Evolutionary conservation across 108 stramenopile species (phyloP), one percentile per base, ranked within the genome.

Genomic region (Epithemia pelagica): DNA sequence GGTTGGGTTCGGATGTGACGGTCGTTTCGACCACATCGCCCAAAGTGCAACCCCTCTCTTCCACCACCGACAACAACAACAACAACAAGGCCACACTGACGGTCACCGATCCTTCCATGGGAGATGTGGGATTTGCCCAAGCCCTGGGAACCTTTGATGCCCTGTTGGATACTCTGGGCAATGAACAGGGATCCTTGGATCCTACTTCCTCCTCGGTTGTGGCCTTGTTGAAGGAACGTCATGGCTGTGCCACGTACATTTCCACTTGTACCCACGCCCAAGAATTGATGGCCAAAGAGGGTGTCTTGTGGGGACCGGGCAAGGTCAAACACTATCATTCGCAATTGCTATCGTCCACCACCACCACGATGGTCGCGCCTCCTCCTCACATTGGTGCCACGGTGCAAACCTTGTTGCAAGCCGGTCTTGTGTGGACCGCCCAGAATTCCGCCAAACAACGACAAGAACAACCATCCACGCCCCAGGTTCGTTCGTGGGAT

Each of bases 71-170:
- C 2, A n/a, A n/a, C n/a, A n/a, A n/a, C n/a, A n/a, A n/a, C n/a
- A n/a, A n/a, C n/a, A n/a, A n/a, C n/a, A 66, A 51, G 32, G 56
- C 58, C 78, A 46, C 37, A 5, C 81, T 88, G 22, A 51, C 78
- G 62, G 74, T 82, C 1, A 62, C 84, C 62, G 52, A 64, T 55
- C 91, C 87, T 0, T 73, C 76, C 22, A 73, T 85, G 0, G 76
- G 76, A 61, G 84, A 85, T 32, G 30, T 84, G 51, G 88, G 88
- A 56, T 92, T 92, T 69, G 58, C 83, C 23, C 61, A 61, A 8
- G 58, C 70, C 29, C 33, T 92, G 31, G 88, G 85, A 32, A 62
- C 82, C 29, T 92, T 92, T 67, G 88, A 92, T 73, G 73, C 82
- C 3, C 60, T 92, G 52, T 67, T 92, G 30, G 91, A 92, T 80